Percentiles rank a stretch among this genome's conserved stretches.
phyloP scores from a whole-genome alignment of 805 yeast genomes.

The Debaryomyces tyrocola region DNA sequence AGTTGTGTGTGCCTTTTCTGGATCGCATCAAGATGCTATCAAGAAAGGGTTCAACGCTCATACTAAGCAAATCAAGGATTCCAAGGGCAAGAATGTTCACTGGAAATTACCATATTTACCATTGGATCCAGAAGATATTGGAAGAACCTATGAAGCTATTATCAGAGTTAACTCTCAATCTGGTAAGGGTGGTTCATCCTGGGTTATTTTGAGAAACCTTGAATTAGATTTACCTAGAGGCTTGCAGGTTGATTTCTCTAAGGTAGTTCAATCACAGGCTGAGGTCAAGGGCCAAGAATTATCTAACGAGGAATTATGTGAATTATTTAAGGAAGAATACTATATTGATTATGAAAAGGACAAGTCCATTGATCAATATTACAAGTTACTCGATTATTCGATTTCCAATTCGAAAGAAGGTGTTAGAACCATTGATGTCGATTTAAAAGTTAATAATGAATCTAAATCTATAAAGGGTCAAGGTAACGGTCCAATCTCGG shows the following conservation, averaged over 20 bases:
- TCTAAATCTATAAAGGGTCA: constrained; percentile 47
- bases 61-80: constrained; percentile 36
- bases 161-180: constrained; percentile 86
- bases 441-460: constrained; percentile 47
- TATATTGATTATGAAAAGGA: constrained; percentile 37
- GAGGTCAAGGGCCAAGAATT: constrained; percentile 74
- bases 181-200: constrained; percentile 88
- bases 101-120: constrained; percentile 86
- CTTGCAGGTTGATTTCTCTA: constrained; percentile 73
- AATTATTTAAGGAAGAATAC: constrained; percentile 63
- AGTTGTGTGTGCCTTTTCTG: constrained; percentile 81
- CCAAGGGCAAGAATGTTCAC: constrained; percentile 33
- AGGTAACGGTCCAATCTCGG: constrained; percentile 85
- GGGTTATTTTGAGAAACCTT: constrained; percentile 75
- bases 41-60: constrained; percentile 71
- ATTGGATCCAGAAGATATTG: constrained; percentile 80
- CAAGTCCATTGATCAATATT: constrained; percentile 22
- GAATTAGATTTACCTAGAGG: constrained; percentile 82
- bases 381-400: constrained; percentile 48
- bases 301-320: constrained; percentile 60
- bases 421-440: constrained; percentile 47
- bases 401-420: constrained; percentile 39
- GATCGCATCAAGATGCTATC: constrained; percentile 88
- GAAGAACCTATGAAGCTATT: constrained; percentile 89
- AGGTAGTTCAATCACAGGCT: constrained; percentile 66